Evolutionary conservation across 345 rosid genomes (phyloP), one percentile per base, ranked within the genome.

Genomic region (Euphorbia pulcherrima): DNA sequence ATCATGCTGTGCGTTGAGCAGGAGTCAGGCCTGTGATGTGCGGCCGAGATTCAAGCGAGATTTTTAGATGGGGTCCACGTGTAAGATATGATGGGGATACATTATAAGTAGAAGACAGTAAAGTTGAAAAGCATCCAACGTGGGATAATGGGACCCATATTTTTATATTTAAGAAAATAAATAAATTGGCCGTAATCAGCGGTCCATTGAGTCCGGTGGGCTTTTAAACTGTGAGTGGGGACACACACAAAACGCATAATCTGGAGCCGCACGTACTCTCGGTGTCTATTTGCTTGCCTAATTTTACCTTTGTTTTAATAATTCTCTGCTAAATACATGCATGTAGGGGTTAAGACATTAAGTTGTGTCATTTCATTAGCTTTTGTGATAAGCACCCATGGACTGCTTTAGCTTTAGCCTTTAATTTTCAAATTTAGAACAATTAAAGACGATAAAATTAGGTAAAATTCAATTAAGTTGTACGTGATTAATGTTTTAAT

Each of bases 181-280:
- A 9, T 12, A 2, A 9, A 16, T 60, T 39, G 62, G 64, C 84
- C 86, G 83, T 64, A 39, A 79, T 82, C 39, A 70, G 14, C 83
- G 86, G 74, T 37, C 75, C 77, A 61, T 60, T 11, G 57, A 67
- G 29, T 65, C 68, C 76, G 74, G 68, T 40, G 62, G 27, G 75
- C 55, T 75, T 72, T 46, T n/a, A n/a, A 78, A 72, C 74, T 65
- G 68, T 47, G 39, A 71, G 69, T 62, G 72, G 79, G 81, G 81
- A 69, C 70, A 54, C 64, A 60, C 41, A 28, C 24, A 35, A 72
- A 63, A 39, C 13, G 39, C 72, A 72, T 72, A 60, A 39, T 80
- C 82, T 81, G 80, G 87, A 84, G 85, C 80, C 78, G 64, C 91
- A 75, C 75, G 29, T 24, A 23, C 78, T 60, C 72, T 57, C 75